Evolutionary conservation across 345 rosid genomes (phyloP).

Genomic region (Nephelium lappaceum): DNA sequence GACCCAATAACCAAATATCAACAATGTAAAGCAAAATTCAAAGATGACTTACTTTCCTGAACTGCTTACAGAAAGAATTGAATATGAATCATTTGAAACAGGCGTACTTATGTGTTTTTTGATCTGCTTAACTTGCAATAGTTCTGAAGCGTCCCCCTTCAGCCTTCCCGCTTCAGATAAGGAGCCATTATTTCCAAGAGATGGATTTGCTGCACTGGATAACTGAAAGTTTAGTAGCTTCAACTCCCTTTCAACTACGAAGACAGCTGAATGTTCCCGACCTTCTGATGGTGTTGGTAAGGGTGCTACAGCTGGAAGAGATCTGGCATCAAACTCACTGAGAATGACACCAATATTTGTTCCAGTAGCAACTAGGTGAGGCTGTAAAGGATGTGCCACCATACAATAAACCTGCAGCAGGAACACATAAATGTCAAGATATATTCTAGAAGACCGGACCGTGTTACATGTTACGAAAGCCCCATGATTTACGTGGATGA

Average conservation of each 20-base stretch:
- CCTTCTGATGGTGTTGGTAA: conserved; percentile 76
- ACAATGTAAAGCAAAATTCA: neutral
- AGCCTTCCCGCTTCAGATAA: conserved; percentile 78
- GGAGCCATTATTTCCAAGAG: conserved; percentile 91
- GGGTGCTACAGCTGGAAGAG: conserved; percentile 92
- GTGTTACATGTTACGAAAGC: neutral
- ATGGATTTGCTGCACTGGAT: conserved; percentile 73
- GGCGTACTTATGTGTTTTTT: conserved; percentile 91
- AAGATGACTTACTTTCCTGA: conserved; percentile 85
- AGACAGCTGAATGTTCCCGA: conserved; percentile 95
- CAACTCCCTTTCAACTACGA: conserved; percentile 84
- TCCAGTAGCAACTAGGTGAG: conserved; percentile 97
- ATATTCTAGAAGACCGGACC: conserved; percentile 21
- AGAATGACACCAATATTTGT: conserved; percentile 92
- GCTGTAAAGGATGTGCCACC: conserved; percentile 98
- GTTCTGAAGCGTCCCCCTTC: conserved; percentile 78
- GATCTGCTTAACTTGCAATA: conserved; percentile 78
- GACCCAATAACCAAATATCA: conserved; percentile 6
- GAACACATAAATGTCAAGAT: conserved; percentile 28
- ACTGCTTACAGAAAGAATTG: conserved; percentile 92
- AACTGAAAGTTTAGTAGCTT: conserved; percentile 86
- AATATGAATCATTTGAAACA: conserved; percentile 96
- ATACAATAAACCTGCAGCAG: conserved; percentile 85
- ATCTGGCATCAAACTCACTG: conserved; percentile 91
- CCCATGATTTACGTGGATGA: neutral